Evolutionary conservation across 23 red algal genomes (phyloP), one percentile per base, ranked within the genome.

Genomic region (Gracilaria gracilis): DNA sequence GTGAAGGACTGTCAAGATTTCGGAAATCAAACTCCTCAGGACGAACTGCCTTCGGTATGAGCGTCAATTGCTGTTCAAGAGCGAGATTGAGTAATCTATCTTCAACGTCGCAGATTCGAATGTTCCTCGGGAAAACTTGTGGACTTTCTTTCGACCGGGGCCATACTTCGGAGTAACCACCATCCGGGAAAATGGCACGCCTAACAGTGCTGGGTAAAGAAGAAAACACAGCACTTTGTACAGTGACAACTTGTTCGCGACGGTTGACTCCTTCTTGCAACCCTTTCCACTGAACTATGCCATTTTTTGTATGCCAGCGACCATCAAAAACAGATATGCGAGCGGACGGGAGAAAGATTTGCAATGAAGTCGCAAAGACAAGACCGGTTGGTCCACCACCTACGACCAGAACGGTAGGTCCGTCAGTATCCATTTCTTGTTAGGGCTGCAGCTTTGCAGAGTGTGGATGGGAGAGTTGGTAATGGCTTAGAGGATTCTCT

Each of bases 131-230:
- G 35, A 38, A 62, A 16, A 25, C 1, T 16, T 25, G 9, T 16
- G 80, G 80, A 57, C 57, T 83, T 38, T 83, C 80, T 37, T 21
- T n/a, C 12, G 47, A 49, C 4, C 46, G 35, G 15, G 80, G 80
- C 80, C 80, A 83, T 19, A 83, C 80, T 13, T 65, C 28, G 14
- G 80, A 40, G 80, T 62, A 83, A 4, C 80, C 80, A 83, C 39
- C 32, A 0, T 35, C 20, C 9, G 80, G 80, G 31, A 83, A 83
- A 11, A 83, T 33, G 25, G 80, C 80, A 13, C 47, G n/a, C 49
- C 4, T 5, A 36, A 83, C 80, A 27, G 80, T 11, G 25, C 11
- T 4, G 2, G 80, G 53, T 5, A 83, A 40, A n/a, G 57, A 36
- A 0, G 80, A 83, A 61, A 83, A 35, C 0, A 83, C 80, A 2